Evolutionary conservation across 2,329 filamentous ascomycete genomes (phyloP).

Genomic region (Passalora sequoiae): DNA sequence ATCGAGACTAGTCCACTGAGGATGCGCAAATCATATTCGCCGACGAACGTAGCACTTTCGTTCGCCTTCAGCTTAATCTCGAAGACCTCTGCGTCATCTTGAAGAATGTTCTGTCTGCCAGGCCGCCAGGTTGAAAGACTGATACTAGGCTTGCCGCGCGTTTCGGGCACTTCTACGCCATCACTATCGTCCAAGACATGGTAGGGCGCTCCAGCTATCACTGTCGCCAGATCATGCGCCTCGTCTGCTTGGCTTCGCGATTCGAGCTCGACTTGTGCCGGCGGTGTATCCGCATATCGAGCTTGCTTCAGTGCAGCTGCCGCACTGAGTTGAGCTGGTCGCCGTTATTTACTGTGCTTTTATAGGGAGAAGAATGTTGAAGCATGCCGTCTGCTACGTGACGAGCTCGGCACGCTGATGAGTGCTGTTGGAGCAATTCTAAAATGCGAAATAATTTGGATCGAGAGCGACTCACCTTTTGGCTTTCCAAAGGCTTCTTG

Average conservation of each 20-base stretch:
- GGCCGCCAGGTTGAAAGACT: constrained; percentile 6
- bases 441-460: too few species aligned
- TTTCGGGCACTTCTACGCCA: constrained; percentile 7
- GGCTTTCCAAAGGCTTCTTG: constrained; percentile 30
- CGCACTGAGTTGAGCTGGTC: constrained; percentile 26
- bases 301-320: constrained; percentile 32
- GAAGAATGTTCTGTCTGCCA: constrained; percentile 10
- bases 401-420: constrained; percentile 36
- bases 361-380: constrained; percentile 32
- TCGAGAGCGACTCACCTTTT: constrained; percentile 17
- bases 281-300: too few species aligned
- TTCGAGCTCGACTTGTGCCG: too few species aligned
- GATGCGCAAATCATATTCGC: constrained; percentile 63
- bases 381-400: constrained; percentile 31
- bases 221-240: constrained; percentile 10
- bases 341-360: constrained; percentile 22
- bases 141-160: neutral
- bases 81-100: constrained; percentile 17
- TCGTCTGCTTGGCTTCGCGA: too few species aligned
- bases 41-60: constrained; percentile 45
- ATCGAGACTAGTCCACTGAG: constrained; percentile 59
- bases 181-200: constrained; percentile 1
- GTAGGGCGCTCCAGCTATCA: constrained; percentile 21
- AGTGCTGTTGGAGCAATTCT: too few species aligned
- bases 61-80: constrained; percentile 24